Evolutionary conservation across 2,329 filamentous ascomycete genomes (phyloP).

Genomic region (Colletotrichum sp.): DNA sequence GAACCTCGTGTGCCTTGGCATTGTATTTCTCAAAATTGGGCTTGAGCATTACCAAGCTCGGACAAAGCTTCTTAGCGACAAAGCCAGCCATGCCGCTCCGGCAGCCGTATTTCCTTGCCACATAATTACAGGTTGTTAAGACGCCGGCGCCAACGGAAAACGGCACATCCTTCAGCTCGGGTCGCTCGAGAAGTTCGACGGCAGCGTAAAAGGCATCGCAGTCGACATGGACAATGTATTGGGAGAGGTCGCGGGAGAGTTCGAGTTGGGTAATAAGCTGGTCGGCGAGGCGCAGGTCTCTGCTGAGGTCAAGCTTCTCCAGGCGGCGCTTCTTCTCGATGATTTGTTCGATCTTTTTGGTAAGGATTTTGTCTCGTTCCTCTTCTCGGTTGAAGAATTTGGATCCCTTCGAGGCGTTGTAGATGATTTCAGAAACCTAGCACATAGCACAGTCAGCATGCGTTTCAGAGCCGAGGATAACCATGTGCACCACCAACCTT

Average conservation of each 20-base stretch:
- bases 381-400: slow-evolving; percentile 97
- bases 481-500: slow-evolving; percentile 57
- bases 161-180: slow-evolving; percentile 83
- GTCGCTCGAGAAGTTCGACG: slow-evolving; percentile 84
- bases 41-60: slow-evolving; percentile 80
- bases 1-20: slow-evolving; percentile 87
- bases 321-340: slow-evolving; percentile 76
- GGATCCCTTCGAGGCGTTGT: slow-evolving; percentile 93
- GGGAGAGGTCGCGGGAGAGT: slow-evolving; percentile 77
- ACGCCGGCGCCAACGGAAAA: slow-evolving; percentile 85
- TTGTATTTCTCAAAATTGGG: slow-evolving; percentile 91
- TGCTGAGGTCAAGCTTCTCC: slow-evolving; percentile 75
- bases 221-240: slow-evolving; percentile 89
- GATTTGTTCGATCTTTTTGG: slow-evolving; percentile 84
- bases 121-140: slow-evolving; percentile 79
- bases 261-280: slow-evolving; percentile 83
- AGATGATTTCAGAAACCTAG: slow-evolving; percentile 92
- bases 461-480: background rate
- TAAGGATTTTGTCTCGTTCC: slow-evolving; percentile 79
- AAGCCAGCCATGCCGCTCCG: slow-evolving; percentile 96
- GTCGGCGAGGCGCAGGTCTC: slow-evolving; percentile 78
- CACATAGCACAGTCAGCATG: background rate
- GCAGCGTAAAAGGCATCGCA: slow-evolving; percentile 98
- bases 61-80: slow-evolving; percentile 93
- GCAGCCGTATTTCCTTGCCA: slow-evolving; percentile 87